Evolutionary conservation across 2,329 filamentous ascomycete genomes (phyloP), one percentile per base, ranked within the genome.

Genomic region (Westerdykella ornata): DNA sequence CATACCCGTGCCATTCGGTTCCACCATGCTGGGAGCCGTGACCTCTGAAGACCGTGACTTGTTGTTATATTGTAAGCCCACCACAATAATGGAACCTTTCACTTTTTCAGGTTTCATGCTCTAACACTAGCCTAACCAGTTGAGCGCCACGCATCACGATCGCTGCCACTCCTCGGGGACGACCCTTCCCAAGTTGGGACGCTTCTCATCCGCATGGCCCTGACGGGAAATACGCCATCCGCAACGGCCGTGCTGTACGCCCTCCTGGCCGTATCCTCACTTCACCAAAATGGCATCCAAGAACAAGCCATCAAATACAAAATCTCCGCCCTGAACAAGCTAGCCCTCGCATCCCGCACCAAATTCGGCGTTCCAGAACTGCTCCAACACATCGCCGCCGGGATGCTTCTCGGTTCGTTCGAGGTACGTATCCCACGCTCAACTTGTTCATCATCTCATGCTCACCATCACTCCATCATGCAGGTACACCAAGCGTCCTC

Each of bases 391-490:
- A 26, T 32, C 17, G 44, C 44, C 11, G 37, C 49, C 5, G 46
- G 49, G 1, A 52, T 52, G 49, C 37, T 52, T 12, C 37, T 52
- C 3, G 47, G 44, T 28, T 49, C 49, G 3, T 46, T 49, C 28
- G 46, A 52, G 46, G 44, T 44, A 20, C 9, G 15, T 12, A 15
- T 35, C 4, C 20, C 14, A 28, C 17, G 22, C 22, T 22, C 22
- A 28, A 15, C 8, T 15, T 5, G 28, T 38, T 30, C n/a, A 18
- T 14, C 14, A 35, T 31, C 16, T 29, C 29, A 36, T 38, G 19
- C 37, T 38, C 4, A 40, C 16, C 19, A 11, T 26, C 22, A 26
- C 22, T 26, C 22, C 22, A 26, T 26, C 22, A 5, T 26, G 15
- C 38, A 42, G 44, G 44, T 49, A 18, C 44, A 48, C 26, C 40